These are phyloP conservation scores for Staphylotrichum tortipilum DNA, from an alignment of 495 filamentous ascomycete genomes.

Conservation along the genomic window DNA sequence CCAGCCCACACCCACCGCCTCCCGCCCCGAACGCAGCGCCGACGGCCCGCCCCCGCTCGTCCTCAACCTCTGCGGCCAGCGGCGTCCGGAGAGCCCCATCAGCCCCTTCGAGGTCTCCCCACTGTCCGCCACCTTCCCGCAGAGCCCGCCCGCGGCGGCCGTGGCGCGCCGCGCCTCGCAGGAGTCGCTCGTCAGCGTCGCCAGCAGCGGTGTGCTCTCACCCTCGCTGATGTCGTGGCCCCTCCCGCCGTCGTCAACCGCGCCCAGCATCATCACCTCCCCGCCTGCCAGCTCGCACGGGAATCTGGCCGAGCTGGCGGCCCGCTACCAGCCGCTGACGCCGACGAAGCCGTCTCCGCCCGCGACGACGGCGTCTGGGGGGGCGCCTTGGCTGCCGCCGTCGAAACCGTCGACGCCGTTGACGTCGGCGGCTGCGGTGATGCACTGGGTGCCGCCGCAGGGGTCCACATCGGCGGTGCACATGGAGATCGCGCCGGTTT, in stretches of 20 bases:
- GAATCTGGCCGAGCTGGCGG: not conserved
- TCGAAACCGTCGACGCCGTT: not conserved
- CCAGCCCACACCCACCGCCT: not conserved
- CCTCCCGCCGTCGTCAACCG: slow-evolving; percentile 17
- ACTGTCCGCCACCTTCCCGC: slow-evolving; percentile 8
- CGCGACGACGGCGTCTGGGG: not conserved
- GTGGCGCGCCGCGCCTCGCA: slow-evolving; percentile 11
- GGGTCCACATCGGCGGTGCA: too few relatives aligned
- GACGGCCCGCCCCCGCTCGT: slow-evolving; percentile 1
- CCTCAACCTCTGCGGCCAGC: not conserved
- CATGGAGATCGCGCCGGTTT: too few relatives aligned
- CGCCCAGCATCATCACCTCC: slow-evolving; percentile 4
- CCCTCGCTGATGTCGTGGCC: slow-evolving; percentile 22
- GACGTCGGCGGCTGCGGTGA: too few relatives aligned
- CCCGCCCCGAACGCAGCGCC: not conserved
- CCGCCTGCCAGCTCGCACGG: slow-evolving; percentile 12
- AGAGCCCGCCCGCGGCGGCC: slow-evolving; percentile 10
- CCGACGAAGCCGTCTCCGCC: not conserved
- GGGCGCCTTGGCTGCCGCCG: slow-evolving; percentile 10
- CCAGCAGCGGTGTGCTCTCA: slow-evolving; percentile 21
- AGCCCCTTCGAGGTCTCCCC: slow-evolving; percentile 11
- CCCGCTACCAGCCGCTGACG: not conserved
- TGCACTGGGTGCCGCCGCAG: too few relatives aligned
- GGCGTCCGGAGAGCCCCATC: not conserved
- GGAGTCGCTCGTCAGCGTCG: slow-evolving; percentile 18